phyloP scores from a whole-genome alignment of 352 stramenopile genomes.

The Albugo candida region DNA sequence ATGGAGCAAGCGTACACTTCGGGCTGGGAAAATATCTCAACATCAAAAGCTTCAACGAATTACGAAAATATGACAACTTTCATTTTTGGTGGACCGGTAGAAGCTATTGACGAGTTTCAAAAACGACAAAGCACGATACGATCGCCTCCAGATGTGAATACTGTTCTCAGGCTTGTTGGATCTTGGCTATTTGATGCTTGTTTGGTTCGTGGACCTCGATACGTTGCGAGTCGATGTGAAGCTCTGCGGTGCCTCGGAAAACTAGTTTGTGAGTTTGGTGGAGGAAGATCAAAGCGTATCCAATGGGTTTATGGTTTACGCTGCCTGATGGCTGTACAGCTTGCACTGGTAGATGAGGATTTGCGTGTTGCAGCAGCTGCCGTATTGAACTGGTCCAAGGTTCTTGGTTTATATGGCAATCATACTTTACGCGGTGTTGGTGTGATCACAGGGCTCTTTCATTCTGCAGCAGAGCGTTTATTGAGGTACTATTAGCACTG shows the following conservation, averaged over 20 bases:
- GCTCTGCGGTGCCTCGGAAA: constrained; percentile 57
- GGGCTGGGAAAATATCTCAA: constrained; percentile 26
- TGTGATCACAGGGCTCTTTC: constrained; percentile 59
- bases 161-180: constrained; percentile 51
- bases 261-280: constrained; percentile 41
- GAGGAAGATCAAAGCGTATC: constrained; percentile 56
- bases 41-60: constrained; percentile 13
- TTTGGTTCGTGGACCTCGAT: constrained; percentile 45
- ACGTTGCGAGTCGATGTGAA: constrained; percentile 49
- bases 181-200: constrained; percentile 76
- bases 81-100: too few relatives aligned
- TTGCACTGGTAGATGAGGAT: constrained; percentile 56
- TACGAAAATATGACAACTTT: not conserved
- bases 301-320: constrained; percentile 70
- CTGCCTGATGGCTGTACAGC: constrained; percentile 65
- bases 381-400: constrained; percentile 69
- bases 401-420: constrained; percentile 65
- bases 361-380: constrained; percentile 58
- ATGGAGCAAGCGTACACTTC: constrained; percentile 3
- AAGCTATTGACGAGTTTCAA: too few relatives aligned
- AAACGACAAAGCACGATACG: constrained; percentile 4
- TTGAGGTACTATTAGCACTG: constrained; percentile 22
- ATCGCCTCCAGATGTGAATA: constrained; percentile 69
- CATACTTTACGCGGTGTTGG: constrained; percentile 58
- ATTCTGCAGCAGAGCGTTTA: constrained; percentile 60